Base-by-base conservation (phyloP, 805 yeast genomes). In the Metschnikowia arizonensis region DNA sequence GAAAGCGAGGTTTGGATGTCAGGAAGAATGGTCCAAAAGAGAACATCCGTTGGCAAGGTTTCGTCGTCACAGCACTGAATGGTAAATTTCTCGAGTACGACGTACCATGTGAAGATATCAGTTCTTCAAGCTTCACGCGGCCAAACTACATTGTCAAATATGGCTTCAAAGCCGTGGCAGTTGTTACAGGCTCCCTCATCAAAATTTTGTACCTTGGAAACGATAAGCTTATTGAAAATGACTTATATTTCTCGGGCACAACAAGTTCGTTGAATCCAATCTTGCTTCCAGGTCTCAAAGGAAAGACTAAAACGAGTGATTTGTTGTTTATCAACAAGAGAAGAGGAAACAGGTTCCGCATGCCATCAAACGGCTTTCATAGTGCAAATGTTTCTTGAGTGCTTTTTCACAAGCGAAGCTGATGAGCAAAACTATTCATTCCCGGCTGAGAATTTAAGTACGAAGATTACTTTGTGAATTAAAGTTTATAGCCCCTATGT, bases 91-190 rank as follows among this genome's bases (percentile, higher is more conserved):
- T 75, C 21, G 72, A 71, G 42, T 85, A 82, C 55, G 79, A 79
- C 30, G 76, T 88, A 12, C 73, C 74, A 10, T 82, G 66, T 28
- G 69, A 69, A 3, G 63, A 69, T 3, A 64, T 65, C 43, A 40
- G 47, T 39, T 5, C 31, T 17, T 33, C 42, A 31, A 14, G 5
- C n/a, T 42, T 46, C 38, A 33, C 40, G 17, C 68, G 73, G 19
- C 67, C 85, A 40, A 85, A 82, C 1, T 83, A 85, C 11, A 77
- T 83, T 28, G 73, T 73, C 25, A 81, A 79, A 56, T 85, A 83
- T 58, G 96, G 96, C 0, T 87, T 79, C 58, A 86, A 87, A 55
- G 77, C 93, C 0, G 78, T 86, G 17, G 82, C 85, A 31, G 82
- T 84, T 21, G 82, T 82, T 21, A 83, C 85, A 61, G 95, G 93